phyloP scores from a whole-genome alignment of 192 early-diverging fungal genomes.

The Umbelopsis vinacea region DNA sequence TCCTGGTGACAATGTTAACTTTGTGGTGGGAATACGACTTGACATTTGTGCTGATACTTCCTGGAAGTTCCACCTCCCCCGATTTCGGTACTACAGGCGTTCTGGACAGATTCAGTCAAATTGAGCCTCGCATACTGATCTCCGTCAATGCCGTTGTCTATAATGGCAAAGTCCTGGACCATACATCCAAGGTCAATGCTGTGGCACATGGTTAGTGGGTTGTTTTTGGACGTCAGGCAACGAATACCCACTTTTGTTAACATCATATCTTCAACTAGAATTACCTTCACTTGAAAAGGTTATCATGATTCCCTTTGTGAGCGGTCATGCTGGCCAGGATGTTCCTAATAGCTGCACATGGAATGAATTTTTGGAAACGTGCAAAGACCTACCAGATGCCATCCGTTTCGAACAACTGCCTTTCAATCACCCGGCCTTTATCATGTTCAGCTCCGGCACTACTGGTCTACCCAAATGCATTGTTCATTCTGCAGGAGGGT shows the following conservation, averaged over 20 bases:
- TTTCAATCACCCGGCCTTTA: conserved; percentile 90
- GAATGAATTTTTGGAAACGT: conserved; percentile 59
- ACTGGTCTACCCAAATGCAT: conserved; percentile 97
- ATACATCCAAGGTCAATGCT: conserved; percentile 72
- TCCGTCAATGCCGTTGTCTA: conserved; percentile 92
- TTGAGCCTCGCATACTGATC: conserved; percentile 88
- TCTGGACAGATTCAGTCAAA: conserved; percentile 91
- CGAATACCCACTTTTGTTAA: not conserved
- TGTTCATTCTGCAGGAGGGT: conserved; percentile 90
- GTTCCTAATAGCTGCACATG: conserved; percentile 28
- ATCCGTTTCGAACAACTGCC: conserved; percentile 84
- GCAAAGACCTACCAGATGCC: conserved; percentile 35
- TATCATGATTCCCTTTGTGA: conserved; percentile 80
- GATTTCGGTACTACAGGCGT: conserved; percentile 94
- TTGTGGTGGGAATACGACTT: not conserved
- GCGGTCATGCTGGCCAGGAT: conserved; percentile 24
- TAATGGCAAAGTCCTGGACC: conserved; percentile 85
- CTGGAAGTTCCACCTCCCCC: conserved; percentile 77
- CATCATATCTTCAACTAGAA: conserved; percentile 23
- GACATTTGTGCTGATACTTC: not conserved
- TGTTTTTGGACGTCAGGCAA: no score
- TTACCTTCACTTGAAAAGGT: conserved; percentile 74
- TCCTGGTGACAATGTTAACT: not conserved
- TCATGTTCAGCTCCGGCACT: conserved; percentile 94
- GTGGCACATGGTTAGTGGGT: conserved; percentile 61